phyloP scores from a whole-genome alignment of 441 rosid species.

The Syzygium syzygioides region DNA sequence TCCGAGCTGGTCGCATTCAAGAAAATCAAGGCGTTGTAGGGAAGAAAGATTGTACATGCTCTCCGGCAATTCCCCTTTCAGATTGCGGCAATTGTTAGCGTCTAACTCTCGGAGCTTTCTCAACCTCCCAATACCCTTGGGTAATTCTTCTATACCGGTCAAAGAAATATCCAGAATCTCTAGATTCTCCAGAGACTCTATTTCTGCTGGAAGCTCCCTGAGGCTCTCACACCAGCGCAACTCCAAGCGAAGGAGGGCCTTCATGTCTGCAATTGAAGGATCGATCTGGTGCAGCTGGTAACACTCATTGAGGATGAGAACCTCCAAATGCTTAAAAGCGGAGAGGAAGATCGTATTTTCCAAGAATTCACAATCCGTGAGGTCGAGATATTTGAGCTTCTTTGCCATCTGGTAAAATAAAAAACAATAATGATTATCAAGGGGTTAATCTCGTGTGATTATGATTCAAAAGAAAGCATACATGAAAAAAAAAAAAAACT shows the following conservation, averaged over 20 bases:
- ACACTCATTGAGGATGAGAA: fast-evolving
- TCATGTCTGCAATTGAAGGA: neutral
- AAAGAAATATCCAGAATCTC: neutral
- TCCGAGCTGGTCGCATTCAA: fast-evolving
- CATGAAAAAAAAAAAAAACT: no score
- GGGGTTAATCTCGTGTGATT: no score
- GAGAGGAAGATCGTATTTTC: neutral
- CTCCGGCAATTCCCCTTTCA: neutral
- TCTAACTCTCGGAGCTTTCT: no score
- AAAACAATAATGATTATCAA: no score
- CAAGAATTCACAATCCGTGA: fast-evolving
- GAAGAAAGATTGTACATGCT: neutral
- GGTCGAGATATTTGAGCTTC: neutral
- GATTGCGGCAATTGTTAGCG: no score
- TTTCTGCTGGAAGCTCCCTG: neutral
- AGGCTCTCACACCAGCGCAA: fast-evolving
- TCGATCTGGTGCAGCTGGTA: fast-evolving
- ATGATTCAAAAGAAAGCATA: no score
- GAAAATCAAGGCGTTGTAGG: neutral
- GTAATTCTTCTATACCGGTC: no score
- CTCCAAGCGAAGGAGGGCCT: neutral
- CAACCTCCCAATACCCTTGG: no score
- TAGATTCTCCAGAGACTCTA: neutral
- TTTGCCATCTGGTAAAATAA: neutral
- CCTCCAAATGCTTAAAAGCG: neutral